Conservation (phyloP, 2,329 filamentous ascomycete species). For the Penicillium sp. region DNA sequence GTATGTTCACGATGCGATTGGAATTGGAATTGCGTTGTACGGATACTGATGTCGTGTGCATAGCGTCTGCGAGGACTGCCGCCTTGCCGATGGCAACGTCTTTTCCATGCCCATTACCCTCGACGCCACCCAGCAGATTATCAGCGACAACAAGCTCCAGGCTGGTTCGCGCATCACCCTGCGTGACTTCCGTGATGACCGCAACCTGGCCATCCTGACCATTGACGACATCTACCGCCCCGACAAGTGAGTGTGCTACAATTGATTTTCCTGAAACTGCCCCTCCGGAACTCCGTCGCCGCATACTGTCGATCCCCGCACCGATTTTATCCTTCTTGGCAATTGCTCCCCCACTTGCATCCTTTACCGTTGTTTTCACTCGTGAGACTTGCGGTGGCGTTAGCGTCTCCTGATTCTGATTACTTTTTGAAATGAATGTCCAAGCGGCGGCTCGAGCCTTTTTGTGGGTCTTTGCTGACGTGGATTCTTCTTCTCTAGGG, state of each 20-base stretch:
- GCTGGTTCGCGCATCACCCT: conserved; percentile 79
- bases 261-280: not conserved
- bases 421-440: conserved; percentile 11
- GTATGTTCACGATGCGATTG: conserved; percentile 50
- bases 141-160: conserved; percentile 74
- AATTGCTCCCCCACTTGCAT: not conserved
- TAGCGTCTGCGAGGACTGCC: conserved; percentile 84
- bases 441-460: conserved; percentile 13
- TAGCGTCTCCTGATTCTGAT: conserved; percentile 7
- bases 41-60: conserved; percentile 12
- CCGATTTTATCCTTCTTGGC: not conserved
- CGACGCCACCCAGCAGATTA: conserved; percentile 72
- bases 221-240: conserved; percentile 94
- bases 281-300: not conserved
- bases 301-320: conserved; percentile 5
- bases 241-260: conserved; percentile 70
- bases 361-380: not conserved
- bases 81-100: conserved; percentile 82
- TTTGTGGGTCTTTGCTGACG: conserved; percentile 29
- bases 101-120: conserved; percentile 98
- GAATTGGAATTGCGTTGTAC: conserved; percentile 4
- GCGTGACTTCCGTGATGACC: conserved; percentile 93
- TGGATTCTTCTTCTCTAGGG: conserved; percentile 50
- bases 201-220: conserved; percentile 91
- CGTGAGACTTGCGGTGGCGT: not conserved